These are phyloP conservation scores for Salix caprea DNA, from an alignment of 345 rosid genomes.

Conservation along the genomic window DNA sequence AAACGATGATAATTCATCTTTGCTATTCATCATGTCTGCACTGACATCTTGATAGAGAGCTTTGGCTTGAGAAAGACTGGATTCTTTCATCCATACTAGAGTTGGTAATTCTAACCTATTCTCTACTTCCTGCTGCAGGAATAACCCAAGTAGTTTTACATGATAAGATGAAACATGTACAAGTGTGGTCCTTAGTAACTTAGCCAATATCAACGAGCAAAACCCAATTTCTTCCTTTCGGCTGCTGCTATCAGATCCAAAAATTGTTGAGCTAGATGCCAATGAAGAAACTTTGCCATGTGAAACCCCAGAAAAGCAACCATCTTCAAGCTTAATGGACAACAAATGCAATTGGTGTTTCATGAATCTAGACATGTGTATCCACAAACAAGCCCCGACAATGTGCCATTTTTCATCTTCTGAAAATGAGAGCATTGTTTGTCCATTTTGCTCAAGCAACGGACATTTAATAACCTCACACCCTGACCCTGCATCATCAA, in stretches of 20 bases:
- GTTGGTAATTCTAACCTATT: constrained; percentile 46
- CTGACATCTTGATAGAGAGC: constrained; percentile 32
- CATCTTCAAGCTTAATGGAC: constrained; percentile 37
- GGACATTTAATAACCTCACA: constrained; percentile 17
- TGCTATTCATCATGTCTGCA: constrained; percentile 30
- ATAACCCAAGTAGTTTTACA: constrained; percentile 46
- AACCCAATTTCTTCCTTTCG: constrained; percentile 37
- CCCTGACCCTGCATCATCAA: constrained; percentile 19
- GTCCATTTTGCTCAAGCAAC: constrained; percentile 32
- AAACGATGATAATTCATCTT: constrained; percentile 34
- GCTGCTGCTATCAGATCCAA: constrained; percentile 34
- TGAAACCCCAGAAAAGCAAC: constrained; percentile 30
- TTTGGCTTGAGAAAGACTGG: constrained; percentile 37
- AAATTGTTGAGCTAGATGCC: constrained; percentile 23
- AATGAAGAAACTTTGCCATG: constrained; percentile 25
- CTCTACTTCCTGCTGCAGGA: constrained; percentile 50
- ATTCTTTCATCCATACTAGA: constrained; percentile 60
- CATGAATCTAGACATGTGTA: constrained; percentile 57
- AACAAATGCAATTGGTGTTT: constrained; percentile 48
- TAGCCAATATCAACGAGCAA: constrained; percentile 37
- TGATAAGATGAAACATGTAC: constrained; percentile 66
- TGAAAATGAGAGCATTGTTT: constrained; percentile 41
- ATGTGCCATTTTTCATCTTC: constrained; percentile 74
- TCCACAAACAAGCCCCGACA: constrained; percentile 69
- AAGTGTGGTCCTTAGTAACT: constrained; percentile 39